Evolutionary conservation across 148 eudicot species (phyloP), one percentile per base, ranked within the genome.

Genomic region (Beta vulgaris): DNA sequence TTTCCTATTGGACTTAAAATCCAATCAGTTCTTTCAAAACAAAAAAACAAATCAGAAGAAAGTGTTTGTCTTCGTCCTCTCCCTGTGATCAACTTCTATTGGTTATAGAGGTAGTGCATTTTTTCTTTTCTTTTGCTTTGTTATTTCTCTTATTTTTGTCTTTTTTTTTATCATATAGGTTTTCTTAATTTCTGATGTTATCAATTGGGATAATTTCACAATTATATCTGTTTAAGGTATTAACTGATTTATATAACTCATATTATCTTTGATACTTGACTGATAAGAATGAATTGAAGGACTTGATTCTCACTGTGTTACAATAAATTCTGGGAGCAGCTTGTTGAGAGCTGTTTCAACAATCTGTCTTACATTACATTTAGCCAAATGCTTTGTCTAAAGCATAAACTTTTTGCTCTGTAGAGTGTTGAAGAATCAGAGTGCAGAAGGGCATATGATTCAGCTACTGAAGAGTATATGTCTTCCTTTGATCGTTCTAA

Each of bases 391-490:
- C 31, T 69, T n/a, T 59, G 16, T 35, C 25, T 18, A 71, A 23
- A 14, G 29, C 32, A 32, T 29, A 58, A 43, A 19, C 31, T 40
- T 2, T 65, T 35, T 76, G 1, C 58, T 76, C 60, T 80, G 72
- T 80, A 95, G 96, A 92, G 91, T 78, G 99, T 95, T 75, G 97
- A 95, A 82, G 99, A 95, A 84, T 90, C 97, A 36, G 97, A 95
- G 87, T 92, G 97, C 79, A 89, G 91, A 46, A 88, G 94, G 82
- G 96, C 92, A 42, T 92, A 81, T 85, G 99, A 95, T 72, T 68
- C 85, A 80, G 96, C 92, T 74, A 80, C 92, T 75, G 97, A 90
- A 77, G 87, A 78, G 61, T 95, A 92, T 80, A 88, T 88, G 94
- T 88, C 97, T 68, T 70, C 91, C 34, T 90, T 95, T 82, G 97